Conservation (phyloP, 768 basidiomycete species). For the Chalciporus piperatus region DNA sequence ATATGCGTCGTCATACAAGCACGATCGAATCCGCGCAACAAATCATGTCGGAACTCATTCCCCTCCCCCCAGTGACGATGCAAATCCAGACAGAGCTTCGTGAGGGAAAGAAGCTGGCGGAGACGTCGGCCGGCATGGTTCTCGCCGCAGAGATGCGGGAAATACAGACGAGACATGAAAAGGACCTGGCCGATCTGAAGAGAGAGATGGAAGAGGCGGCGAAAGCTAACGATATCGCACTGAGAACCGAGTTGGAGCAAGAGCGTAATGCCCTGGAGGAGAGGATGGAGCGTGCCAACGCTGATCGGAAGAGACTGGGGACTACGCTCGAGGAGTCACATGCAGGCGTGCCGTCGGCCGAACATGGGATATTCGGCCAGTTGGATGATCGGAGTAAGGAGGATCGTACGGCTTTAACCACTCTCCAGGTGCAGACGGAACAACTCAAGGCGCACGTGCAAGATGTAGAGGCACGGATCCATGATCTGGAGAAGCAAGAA, state of each 20-base stretch:
- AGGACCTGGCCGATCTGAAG: slow-evolving; percentile 41
- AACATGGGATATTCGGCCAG: no score
- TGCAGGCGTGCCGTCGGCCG: no score
- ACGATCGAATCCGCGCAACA: slow-evolving; percentile 36
- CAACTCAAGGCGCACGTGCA: no score
- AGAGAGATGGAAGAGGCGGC: slow-evolving; percentile 41
- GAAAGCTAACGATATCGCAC: slow-evolving; percentile 2
- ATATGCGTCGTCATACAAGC: slow-evolving; percentile 37
- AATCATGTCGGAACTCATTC: slow-evolving; percentile 38
- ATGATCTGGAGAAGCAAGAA: no score
- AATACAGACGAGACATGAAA: slow-evolving; percentile 33
- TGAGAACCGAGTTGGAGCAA: neutral
- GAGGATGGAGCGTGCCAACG: neutral
- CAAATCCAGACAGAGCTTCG: slow-evolving; percentile 48
- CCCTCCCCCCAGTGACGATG: slow-evolving; percentile 34
- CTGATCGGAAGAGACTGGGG: neutral
- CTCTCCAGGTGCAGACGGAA: no score
- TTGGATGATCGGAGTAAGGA: no score
- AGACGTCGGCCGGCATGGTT: slow-evolving; percentile 47
- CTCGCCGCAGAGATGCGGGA: slow-evolving; percentile 40
- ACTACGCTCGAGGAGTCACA: neutral
- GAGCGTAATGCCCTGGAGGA: slow-evolving; percentile 5
- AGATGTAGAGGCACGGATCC: no score
- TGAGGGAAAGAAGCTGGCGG: slow-evolving; percentile 37
- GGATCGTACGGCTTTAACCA: no score